These are phyloP conservation scores for Rhodotorula graminis DNA, from an alignment of 768 basidiomycete genomes.

Conservation along the genomic window DNA sequence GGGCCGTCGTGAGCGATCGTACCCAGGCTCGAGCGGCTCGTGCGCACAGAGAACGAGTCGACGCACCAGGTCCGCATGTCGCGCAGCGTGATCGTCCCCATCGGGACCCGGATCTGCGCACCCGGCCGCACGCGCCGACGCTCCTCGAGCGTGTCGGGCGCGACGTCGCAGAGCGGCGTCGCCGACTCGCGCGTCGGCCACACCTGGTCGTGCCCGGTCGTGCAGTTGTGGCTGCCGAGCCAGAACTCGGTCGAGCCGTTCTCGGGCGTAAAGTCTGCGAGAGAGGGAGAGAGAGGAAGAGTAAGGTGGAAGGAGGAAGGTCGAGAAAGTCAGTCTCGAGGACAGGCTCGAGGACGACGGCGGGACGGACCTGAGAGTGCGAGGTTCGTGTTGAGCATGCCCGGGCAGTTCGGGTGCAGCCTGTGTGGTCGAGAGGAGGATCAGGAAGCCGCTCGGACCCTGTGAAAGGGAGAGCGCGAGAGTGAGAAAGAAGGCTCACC, in stretches of 20 bases:
- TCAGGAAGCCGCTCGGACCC: no score
- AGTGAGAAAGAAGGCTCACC: not conserved
- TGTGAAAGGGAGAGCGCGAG: not conserved
- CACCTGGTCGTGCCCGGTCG: not conserved
- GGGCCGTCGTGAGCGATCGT: no score
- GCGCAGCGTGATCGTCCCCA: slow-evolving; percentile 4
- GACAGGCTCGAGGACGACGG: not conserved
- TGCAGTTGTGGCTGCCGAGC: slow-evolving; percentile 5
- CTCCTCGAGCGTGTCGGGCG: not conserved
- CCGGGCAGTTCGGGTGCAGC: not conserved
- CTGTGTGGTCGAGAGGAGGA: not conserved
- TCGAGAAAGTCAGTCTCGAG: no score
- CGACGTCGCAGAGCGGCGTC: slow-evolving; percentile 12
- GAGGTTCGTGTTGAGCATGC: not conserved
- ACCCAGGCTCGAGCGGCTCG: no score
- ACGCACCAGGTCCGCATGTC: slow-evolving; percentile 12
- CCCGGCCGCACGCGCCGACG: not conserved
- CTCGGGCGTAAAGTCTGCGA: slow-evolving; percentile 12
- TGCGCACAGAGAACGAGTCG: not conserved
- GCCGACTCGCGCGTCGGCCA: not conserved
- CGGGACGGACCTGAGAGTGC: not conserved
- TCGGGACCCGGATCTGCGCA: slow-evolving; percentile 4
- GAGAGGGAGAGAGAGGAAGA: no score
- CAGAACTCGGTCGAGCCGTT: slow-evolving; percentile 22
- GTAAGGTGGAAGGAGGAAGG: no score